Conservation (phyloP, 2,329 filamentous ascomycete species). For the Penicillium aurantiogriseum region DNA sequence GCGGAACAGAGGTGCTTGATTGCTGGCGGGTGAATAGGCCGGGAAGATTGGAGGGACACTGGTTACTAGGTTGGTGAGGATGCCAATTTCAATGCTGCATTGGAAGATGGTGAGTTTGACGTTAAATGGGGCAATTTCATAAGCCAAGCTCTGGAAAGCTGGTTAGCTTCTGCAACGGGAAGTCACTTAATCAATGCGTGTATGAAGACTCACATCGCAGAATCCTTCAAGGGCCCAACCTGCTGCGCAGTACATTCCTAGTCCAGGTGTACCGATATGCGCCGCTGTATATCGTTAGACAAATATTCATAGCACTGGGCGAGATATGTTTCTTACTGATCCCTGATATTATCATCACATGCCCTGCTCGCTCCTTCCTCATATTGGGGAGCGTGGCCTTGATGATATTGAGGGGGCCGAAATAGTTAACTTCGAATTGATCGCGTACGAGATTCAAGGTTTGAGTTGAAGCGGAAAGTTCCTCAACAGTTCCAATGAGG, state of each 20-base stretch:
- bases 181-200: background rate
- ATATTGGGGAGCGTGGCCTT: conserved; percentile 80
- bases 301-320: background rate
- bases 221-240: conserved; percentile 96
- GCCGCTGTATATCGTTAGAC: conserved; percentile 54
- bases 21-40: conserved; percentile 66
- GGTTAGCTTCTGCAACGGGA: conserved; percentile 8
- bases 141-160: conserved; percentile 66
- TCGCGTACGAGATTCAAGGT: conserved; percentile 79
- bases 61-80: conserved; percentile 81
- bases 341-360: conserved; percentile 85
- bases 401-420: conserved; percentile 93
- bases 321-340: conserved; percentile 55
- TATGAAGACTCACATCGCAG: conserved; percentile 64
- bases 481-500: conserved; percentile 86
- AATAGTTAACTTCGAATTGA: conserved; percentile 94
- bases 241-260: conserved; percentile 86
- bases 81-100: conserved; percentile 87
- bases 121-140: conserved; percentile 96
- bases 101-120: conserved; percentile 95
- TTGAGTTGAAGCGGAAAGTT: conserved; percentile 70
- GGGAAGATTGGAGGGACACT: conserved; percentile 74
- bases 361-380: conserved; percentile 75
- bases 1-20: conserved; percentile 75
- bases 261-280: conserved; percentile 86